A percentile compares a stretch with the other conserved stretches of the same genome.
These are phyloP conservation scores for Metschnikowia arizonensis DNA, from an alignment of 805 yeast species.

Conservation along the genomic window DNA sequence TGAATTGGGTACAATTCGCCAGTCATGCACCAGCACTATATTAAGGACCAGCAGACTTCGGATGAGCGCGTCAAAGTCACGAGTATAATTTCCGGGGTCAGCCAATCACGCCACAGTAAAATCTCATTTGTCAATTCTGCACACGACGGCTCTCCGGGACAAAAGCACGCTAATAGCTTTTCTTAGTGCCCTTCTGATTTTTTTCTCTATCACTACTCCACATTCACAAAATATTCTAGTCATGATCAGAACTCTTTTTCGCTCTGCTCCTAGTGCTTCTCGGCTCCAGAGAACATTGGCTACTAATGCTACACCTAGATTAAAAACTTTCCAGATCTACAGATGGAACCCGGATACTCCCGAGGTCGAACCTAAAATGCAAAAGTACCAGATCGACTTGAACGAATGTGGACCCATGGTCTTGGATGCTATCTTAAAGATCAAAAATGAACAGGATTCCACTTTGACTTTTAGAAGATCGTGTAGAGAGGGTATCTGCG, in stretches of 20 bases:
- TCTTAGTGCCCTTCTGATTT: background rate
- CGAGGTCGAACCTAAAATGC: conserved; percentile 81
- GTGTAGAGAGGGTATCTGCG: conserved; percentile 99
- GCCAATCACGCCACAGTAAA: conserved; percentile 16
- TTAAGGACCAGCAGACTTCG: background rate
- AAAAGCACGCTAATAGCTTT: conserved; percentile 3
- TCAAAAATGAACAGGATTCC: conserved; percentile 94
- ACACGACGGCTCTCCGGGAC: conserved; percentile 12
- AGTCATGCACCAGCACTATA: background rate
- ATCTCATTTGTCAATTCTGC: conserved; percentile 17
- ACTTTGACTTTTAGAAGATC: conserved; percentile 96
- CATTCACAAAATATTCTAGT: conserved; percentile 1
- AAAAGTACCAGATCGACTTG: conserved; percentile 78
- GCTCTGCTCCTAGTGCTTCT: conserved; percentile 16
- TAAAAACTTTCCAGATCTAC: conserved; percentile 87
- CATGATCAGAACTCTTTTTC: conserved; percentile 16
- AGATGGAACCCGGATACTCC: conserved; percentile 99
- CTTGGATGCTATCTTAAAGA: conserved; percentile 87
- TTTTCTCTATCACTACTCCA: background rate
- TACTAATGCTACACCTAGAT: conserved; percentile 44
- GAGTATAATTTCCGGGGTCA: conserved; percentile 16
- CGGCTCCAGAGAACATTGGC: conserved; percentile 27
- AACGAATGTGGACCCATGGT: conserved; percentile 97
- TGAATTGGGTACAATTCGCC: no score
- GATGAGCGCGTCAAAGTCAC: conserved; percentile 5